phyloP scores from a whole-genome alignment of 345 rosid genomes.

The Populus ilicifolia region DNA sequence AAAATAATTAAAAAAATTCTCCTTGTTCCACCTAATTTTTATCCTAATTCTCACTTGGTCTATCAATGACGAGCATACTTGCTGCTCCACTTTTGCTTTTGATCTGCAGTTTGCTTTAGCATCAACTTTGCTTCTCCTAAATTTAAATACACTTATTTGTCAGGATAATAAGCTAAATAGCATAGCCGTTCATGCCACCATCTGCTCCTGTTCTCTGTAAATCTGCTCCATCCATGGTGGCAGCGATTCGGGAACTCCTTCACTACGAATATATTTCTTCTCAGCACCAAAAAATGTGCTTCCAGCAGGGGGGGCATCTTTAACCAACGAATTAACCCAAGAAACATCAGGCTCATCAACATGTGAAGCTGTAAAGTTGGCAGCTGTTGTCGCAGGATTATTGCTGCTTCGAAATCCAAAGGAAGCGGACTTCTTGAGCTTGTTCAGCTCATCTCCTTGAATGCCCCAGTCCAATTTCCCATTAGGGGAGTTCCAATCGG shows the following conservation, averaged over 20 bases:
- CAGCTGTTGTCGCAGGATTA: slow-evolving; percentile 24
- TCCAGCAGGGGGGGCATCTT: slow-evolving; percentile 54
- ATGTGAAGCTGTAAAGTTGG: slow-evolving; percentile 24
- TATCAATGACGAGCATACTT: not conserved
- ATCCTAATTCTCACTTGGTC: not conserved
- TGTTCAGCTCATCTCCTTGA: slow-evolving; percentile 80
- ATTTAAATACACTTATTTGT: slow-evolving; percentile 3
- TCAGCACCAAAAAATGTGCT: slow-evolving; percentile 29
- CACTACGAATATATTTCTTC: slow-evolving; percentile 33
- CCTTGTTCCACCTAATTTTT: not conserved
- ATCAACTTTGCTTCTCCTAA: not conserved
- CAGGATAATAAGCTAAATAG: slow-evolving; percentile 2
- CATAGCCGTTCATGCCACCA: slow-evolving; percentile 52
- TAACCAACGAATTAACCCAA: slow-evolving; percentile 84
- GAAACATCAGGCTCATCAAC: slow-evolving; percentile 80
- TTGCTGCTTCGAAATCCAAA: slow-evolving; percentile 59
- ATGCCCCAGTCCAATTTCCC: slow-evolving; percentile 91
- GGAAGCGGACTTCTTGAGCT: slow-evolving; percentile 76
- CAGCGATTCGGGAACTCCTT: slow-evolving; percentile 38
- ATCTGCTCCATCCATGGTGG: slow-evolving; percentile 82
- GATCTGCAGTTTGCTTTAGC: not conserved
- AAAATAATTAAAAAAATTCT: slow-evolving; percentile 11
- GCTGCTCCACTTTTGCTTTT: not conserved
- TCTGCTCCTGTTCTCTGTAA: slow-evolving; percentile 90
- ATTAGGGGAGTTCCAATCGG: slow-evolving; percentile 71